phyloP scores from a whole-genome alignment of 108 stramenopile genomes.

The Poteriospumella lacustris region DNA sequence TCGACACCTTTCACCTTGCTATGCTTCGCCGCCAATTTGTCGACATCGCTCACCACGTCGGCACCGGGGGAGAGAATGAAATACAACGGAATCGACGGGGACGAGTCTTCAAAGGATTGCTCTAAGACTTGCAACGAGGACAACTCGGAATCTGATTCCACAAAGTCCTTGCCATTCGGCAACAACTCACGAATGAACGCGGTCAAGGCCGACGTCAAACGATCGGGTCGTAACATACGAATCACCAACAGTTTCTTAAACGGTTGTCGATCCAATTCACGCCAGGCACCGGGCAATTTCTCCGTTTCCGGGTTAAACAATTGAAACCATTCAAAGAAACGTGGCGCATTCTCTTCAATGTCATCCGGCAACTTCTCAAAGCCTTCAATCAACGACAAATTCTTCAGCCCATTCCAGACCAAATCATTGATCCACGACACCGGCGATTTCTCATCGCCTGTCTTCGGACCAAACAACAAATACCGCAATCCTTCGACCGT shows the following conservation, averaged over 20 bases:
- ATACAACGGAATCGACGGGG: constrained; percentile 15
- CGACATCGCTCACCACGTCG: constrained; percentile 43
- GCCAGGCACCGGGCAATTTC: constrained; percentile 46
- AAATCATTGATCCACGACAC: constrained; percentile 50
- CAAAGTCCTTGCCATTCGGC: constrained; percentile 38
- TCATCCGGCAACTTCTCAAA: constrained; percentile 40
- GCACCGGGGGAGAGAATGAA: constrained; percentile 30
- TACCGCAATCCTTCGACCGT: constrained; percentile 41
- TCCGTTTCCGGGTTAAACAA: constrained; percentile 38
- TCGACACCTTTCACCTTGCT: constrained; percentile 33
- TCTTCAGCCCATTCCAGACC: constrained; percentile 28
- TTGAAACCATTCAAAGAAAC: constrained; percentile 52
- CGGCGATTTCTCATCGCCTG: constrained; percentile 36
- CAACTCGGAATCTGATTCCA: constrained; percentile 39
- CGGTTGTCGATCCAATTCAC: constrained; percentile 40
- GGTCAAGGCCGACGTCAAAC: constrained; percentile 29
- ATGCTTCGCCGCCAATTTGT: constrained; percentile 34
- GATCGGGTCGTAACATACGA: constrained; percentile 25
- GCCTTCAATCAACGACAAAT: constrained; percentile 15
- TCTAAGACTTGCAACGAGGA: constrained; percentile 42
- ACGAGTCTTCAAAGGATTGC: constrained; percentile 31
- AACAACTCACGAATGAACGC: constrained; percentile 29
- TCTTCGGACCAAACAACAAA: constrained; percentile 36
- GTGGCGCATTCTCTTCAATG: constrained; percentile 38
- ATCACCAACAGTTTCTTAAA: constrained; percentile 18